phyloP scores from a whole-genome alignment of 2,329 filamentous ascomycete genomes.

The Fusarium sp. region DNA sequence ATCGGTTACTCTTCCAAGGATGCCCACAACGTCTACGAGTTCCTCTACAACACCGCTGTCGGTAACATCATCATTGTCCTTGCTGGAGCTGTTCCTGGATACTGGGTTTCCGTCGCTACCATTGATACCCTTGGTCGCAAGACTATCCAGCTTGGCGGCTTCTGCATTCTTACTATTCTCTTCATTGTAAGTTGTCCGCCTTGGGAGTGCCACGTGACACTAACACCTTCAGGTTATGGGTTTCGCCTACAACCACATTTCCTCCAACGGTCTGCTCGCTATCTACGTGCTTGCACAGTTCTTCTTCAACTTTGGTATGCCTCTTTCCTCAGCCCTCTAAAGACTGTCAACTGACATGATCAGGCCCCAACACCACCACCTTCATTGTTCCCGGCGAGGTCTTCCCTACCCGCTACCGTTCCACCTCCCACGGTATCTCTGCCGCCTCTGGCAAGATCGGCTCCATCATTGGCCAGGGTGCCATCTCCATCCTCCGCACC shows the following conservation, averaged over 20 bases:
- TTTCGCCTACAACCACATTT: conserved; percentile 68
- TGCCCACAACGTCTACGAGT: conserved; percentile 71
- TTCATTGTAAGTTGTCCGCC: conserved; percentile 56
- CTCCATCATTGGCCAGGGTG: conserved; percentile 68
- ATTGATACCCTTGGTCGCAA: conserved; percentile 83
- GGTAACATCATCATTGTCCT: conserved; percentile 84
- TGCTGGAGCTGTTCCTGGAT: conserved; percentile 83
- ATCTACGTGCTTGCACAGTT: conserved; percentile 69
- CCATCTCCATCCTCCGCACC: conserved; percentile 67
- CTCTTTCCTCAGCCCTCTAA: too few relatives aligned
- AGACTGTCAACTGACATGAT: too few relatives aligned
- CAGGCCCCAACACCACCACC: conserved; percentile 66
- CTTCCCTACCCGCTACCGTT: conserved; percentile 68
- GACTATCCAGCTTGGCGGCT: conserved; percentile 78
- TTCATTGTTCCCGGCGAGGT: conserved; percentile 69
- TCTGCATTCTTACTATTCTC: conserved; percentile 70
- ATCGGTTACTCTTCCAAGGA: conserved; percentile 74
- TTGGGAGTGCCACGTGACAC: neutral
- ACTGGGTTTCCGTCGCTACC: conserved; percentile 82
- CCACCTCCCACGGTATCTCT: conserved; percentile 69
- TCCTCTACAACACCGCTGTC: conserved; percentile 79
- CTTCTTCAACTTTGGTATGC: conserved; percentile 67
- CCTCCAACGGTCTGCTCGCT: conserved; percentile 65
- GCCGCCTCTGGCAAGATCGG: conserved; percentile 68
- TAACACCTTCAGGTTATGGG: conserved; percentile 61